Percentiles rank a stretch among this genome's conserved stretches.
phyloP scores from a whole-genome alignment of 2,329 filamentous ascomycete genomes.

The Pestalotiopsis sp. region DNA sequence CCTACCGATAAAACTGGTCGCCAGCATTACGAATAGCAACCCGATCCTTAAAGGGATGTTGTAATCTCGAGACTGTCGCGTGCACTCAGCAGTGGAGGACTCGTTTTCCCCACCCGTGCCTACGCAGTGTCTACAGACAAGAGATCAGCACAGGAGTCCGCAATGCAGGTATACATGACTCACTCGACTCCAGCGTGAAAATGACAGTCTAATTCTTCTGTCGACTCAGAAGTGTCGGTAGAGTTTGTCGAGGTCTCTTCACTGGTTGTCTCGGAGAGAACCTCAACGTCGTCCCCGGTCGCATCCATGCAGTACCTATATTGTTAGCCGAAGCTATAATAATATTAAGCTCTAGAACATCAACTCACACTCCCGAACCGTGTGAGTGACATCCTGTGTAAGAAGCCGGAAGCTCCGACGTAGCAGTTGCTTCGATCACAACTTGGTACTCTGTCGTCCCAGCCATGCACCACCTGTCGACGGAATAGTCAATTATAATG shows the following conservation, averaged over 20 bases:
- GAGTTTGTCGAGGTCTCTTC: slow-evolving; percentile 20
- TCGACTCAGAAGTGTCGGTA: slow-evolving; percentile 24
- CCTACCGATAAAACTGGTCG: slow-evolving; percentile 65
- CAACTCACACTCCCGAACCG: slow-evolving; percentile 48
- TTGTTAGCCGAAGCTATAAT: slow-evolving; percentile 11
- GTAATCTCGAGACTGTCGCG: slow-evolving; percentile 55
- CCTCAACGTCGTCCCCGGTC: slow-evolving; percentile 62
- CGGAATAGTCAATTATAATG: fast-evolving
- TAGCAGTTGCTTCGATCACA: slow-evolving; percentile 30
- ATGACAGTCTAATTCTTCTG: slow-evolving; percentile 59
- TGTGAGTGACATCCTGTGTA: slow-evolving; percentile 54
- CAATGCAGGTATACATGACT: slow-evolving; percentile 30
- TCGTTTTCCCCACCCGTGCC: slow-evolving; percentile 45
- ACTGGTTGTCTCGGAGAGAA: slow-evolving; percentile 37
- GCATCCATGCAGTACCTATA: slow-evolving; percentile 65
- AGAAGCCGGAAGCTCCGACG: slow-evolving; percentile 28
- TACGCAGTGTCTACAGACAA: slow-evolving; percentile 56
- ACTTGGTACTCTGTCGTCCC: slow-evolving; percentile 32
- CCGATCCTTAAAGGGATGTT: slow-evolving; percentile 71
- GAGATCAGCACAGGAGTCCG: background rate
- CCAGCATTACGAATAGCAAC: slow-evolving; percentile 71
- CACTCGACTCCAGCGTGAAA: slow-evolving; percentile 78
- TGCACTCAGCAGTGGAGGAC: slow-evolving; percentile 42
- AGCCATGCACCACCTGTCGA: slow-evolving; percentile 31
- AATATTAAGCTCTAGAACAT: background rate